Base-by-base conservation (phyloP, 805 yeast genomes). In the Ogataea corticis region DNA sequence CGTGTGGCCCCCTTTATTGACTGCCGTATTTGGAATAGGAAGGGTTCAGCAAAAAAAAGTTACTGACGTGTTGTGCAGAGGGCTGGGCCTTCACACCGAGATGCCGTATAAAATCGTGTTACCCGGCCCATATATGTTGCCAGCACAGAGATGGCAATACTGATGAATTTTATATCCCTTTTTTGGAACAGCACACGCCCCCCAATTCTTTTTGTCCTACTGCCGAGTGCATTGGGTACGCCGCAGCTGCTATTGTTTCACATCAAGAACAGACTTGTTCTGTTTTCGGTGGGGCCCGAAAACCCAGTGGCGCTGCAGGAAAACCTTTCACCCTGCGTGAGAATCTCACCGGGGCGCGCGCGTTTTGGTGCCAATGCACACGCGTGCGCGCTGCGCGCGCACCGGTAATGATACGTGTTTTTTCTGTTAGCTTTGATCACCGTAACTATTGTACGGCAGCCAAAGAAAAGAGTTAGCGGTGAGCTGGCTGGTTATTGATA, bases 231-330 rank as follows among this genome's bases (percentile, higher is more conserved):
- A 5, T 18, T 11, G 23, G 6, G 35, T 16, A 29, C 42, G 42
- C 42, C 35, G 42, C 42, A 31, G 35, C 17, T 19, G 17, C 42
- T 30, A 32, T 32, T 39, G 36, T 39, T 39, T 31, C 36, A 17
- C 17, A 11, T 12, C 7, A 16, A 19, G 21, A 28, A 37, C 11
- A 17, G 31, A 16, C 23, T 27, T 37, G 32, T 37, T 37, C 40
- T 37, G 40, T 17, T 37, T 37, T 37, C 32, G 40, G 40, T 16
- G 40, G 40, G 40, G 40, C 40, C 40, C 40, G 40, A 38, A 38
- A 19, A 30, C 42, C 36, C 21, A 21, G 42, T 38, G 36, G 36
- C 19, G 7, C 35, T 13, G 19, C 23, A 17, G 35, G 13, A 17
- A 16, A 33, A n/a, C 35, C 31, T 28, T 11, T n/a, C 31, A 7